phyloP scores from a whole-genome alignment of 345 rosid species.

The Salix suchowensis region DNA sequence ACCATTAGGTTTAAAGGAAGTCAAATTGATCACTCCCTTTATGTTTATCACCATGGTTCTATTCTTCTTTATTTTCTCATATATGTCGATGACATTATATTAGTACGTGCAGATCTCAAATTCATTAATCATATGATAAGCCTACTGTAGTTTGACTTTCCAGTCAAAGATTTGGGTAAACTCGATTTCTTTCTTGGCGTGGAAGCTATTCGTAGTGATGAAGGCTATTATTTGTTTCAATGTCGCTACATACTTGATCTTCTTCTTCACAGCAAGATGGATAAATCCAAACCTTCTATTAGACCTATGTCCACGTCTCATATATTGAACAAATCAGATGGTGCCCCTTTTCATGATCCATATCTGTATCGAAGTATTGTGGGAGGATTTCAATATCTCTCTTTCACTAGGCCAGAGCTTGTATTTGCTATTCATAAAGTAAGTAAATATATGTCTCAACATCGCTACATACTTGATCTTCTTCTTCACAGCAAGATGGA shows the following conservation, averaged over 20 bases:
- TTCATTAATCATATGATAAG: no score
- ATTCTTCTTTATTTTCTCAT: neutral
- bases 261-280: neutral
- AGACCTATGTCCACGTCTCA: fast-evolving
- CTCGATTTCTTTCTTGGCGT: fast-evolving
- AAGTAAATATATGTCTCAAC: neutral
- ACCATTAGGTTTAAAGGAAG: fast-evolving
- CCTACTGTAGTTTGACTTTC: fast-evolving
- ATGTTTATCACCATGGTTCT: neutral
- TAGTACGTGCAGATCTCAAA: neutral
- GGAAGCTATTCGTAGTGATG: fast-evolving
- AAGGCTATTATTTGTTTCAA: neutral
- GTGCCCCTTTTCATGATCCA: neutral
- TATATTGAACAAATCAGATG: fast-evolving
- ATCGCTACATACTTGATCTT: no score
- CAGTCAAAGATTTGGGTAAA: no score
- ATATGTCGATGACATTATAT: neutral
- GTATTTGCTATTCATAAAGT: no score
- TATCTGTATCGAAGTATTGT: fast-evolving
- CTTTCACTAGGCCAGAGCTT: no score
- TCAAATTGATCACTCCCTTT: neutral
- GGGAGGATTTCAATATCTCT: neutral
- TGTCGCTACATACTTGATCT: no score
- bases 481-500: no score
- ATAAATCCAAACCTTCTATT: neutral